Evolutionary conservation across 176 grass and related monocot genomes (phyloP).

Genomic region (Microstegium vimineum): DNA sequence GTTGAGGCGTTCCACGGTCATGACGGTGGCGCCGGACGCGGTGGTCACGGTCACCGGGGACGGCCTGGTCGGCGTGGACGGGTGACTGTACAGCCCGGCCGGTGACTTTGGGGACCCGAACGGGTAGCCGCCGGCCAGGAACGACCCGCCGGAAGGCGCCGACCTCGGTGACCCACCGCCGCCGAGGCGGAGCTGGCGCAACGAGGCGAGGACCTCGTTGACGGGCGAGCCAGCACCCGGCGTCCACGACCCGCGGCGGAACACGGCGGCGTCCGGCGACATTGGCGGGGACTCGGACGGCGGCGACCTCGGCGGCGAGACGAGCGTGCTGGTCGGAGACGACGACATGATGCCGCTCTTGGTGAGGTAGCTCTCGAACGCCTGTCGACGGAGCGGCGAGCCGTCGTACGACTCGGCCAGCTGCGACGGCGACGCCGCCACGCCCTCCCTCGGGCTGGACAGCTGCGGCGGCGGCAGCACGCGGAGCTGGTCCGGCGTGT

Average conservation of each 20-base stretch:
- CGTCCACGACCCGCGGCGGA: slow-evolving; percentile 50
- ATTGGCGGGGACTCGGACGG: slow-evolving; percentile 71
- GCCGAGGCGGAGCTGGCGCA: slow-evolving; percentile 61
- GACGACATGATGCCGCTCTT: slow-evolving; percentile 44
- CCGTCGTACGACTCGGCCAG: slow-evolving; percentile 77
- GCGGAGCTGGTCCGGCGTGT: slow-evolving; percentile 71
- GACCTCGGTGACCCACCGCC: slow-evolving; percentile 35
- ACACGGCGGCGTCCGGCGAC: slow-evolving; percentile 40
- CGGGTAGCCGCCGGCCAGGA: slow-evolving; percentile 26
- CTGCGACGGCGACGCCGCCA: background rate
- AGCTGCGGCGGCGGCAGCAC: slow-evolving; percentile 23
- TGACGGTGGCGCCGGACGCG: slow-evolving; percentile 11
- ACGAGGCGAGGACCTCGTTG: slow-evolving; percentile 51
- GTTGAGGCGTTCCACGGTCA: slow-evolving; percentile 32
- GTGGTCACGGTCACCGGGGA: background rate
- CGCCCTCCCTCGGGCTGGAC: slow-evolving; percentile 27
- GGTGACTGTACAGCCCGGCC: slow-evolving; percentile 48
- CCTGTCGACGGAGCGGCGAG: slow-evolving; percentile 62
- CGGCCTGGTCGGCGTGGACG: slow-evolving; percentile 42
- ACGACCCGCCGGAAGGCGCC: slow-evolving; percentile 27
- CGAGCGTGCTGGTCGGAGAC: slow-evolving; percentile 75
- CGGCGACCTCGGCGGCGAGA: slow-evolving; percentile 57
- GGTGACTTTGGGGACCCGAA: slow-evolving; percentile 43
- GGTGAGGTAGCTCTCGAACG: slow-evolving; percentile 52
- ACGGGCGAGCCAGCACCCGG: slow-evolving; percentile 32